These are phyloP conservation scores for Austroboletus festivus DNA, from an alignment of 768 basidiomycete genomes.

Conservation along the genomic window DNA sequence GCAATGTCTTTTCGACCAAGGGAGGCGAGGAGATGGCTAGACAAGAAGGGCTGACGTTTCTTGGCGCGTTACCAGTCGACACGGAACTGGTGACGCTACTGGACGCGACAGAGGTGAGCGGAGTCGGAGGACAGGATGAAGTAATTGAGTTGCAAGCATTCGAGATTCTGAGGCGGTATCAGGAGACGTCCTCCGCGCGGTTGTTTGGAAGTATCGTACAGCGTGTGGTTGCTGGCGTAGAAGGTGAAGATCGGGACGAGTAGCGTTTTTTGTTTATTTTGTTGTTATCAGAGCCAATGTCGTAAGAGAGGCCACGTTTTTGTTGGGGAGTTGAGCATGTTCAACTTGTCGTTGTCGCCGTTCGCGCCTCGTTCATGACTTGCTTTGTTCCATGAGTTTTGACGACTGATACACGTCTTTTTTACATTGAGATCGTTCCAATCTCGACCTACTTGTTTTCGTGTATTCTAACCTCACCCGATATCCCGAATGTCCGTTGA, in stretches of 20 bases:
- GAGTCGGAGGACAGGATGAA: constrained; percentile 20
- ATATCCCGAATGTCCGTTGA: constrained; percentile 23
- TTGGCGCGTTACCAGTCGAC: constrained; percentile 92
- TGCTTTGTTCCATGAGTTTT: constrained; percentile 31
- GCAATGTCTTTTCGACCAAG: constrained; percentile 91
- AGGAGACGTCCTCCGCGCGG: constrained; percentile 62
- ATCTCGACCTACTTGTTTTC: constrained; percentile 3
- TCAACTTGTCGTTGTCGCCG: constrained; percentile 12
- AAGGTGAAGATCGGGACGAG: constrained; percentile 3
- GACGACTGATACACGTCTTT: constrained; percentile 27
- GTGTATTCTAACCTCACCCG: constrained; percentile 23
- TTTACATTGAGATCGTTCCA: constrained; percentile 6
- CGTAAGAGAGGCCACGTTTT: constrained; percentile 33
- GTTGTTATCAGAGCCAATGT: background rate
- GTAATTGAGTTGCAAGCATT: constrained; percentile 43
- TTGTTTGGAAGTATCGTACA: constrained; percentile 62
- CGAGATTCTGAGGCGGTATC: constrained; percentile 58
- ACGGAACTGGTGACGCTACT: constrained; percentile 83
- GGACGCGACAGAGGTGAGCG: constrained; percentile 75
- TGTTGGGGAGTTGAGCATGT: constrained; percentile 22
- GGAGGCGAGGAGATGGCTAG: constrained; percentile 88
- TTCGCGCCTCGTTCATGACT: constrained; percentile 25
- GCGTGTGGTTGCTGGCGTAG: constrained; percentile 36
- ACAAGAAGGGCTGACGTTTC: constrained; percentile 67
- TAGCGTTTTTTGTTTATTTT: background rate